Evolutionary conservation across 306 rosid genomes (phyloP), one percentile per base, ranked within the genome.

Genomic region (Malus orientalis): DNA sequence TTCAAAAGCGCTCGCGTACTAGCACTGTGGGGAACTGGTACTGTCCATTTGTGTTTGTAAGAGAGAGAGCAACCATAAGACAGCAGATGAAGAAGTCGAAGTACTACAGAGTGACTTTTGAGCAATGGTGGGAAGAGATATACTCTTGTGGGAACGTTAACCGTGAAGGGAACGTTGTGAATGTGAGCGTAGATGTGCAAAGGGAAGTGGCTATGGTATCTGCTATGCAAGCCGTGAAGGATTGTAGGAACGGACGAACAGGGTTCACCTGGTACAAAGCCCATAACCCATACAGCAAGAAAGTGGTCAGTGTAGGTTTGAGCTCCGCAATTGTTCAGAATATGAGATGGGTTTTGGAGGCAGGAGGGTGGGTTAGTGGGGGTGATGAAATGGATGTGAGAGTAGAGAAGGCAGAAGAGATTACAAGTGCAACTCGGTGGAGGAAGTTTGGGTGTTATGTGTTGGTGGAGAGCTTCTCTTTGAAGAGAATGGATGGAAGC

Each of bases 61-160:
- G 85, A 40, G 97, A 93, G 76, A 85, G 69, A 51, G 60, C 70
- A 20, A 76, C 67, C 47, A 30, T 79, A 5, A 86, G 68, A 15
- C 76, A 62, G 14, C 97, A 91, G 82, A 91, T 93, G 98, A 87
- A 76, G 82, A 90, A 73, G 70, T 76, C 87, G 0, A 78, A 83
- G 80, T 84, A 82, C 47, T 93, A 93, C 62, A 71, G 85, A n/a
- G 74, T 90, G 79, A 90, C 90, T 60, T 85, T 91, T 2, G 90
- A 91, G 84, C 97, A 93, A 71, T 86, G 84, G 49, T 93, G 97
- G 98, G 96, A 90, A 68, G 94, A 93, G 81, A 88, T 93, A 4
- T 84, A 79, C 86, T 67, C 94, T 3, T 81, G 93, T 63, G 87
- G 76, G 22, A 90, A 83, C 4, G 70, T 67, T 6, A 81, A 78